Conservation (phyloP, 768 basidiomycete species). For the Mycena pura region DNA sequence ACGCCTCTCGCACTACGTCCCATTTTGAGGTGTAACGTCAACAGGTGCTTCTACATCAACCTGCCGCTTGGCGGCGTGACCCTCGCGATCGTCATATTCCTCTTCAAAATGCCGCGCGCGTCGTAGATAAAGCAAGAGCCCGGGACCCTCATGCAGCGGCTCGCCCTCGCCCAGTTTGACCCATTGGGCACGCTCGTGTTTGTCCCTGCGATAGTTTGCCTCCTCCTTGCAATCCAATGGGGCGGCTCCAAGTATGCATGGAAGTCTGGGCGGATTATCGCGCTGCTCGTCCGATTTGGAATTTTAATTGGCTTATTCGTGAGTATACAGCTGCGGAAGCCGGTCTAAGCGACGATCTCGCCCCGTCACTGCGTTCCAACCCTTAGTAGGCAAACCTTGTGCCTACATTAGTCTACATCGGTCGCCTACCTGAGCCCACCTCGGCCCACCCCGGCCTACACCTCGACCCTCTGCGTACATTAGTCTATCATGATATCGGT, state of each 20-base stretch:
- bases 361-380: no score
- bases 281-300: conserved; percentile 13
- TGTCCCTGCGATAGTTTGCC: conserved; percentile 22
- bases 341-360: conserved; percentile 19
- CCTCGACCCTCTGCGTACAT: no score
- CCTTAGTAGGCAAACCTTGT: no score
- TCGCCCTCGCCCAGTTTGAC: conserved; percentile 16
- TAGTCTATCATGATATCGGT: no score
- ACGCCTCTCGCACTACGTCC: neutral
- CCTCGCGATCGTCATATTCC: conserved; percentile 21
- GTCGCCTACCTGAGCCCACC: no score
- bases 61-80: conserved; percentile 24
- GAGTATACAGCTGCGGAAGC: conserved; percentile 19
- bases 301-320: conserved; percentile 26
- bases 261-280: conserved; percentile 32
- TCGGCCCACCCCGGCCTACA: no score
- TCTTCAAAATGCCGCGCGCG: conserved; percentile 24
- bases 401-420: no score
- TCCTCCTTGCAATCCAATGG: conserved; percentile 48
- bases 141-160: conserved; percentile 1
- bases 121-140: neutral
- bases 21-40: neutral
- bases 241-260: conserved; percentile 53
- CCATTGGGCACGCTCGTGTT: conserved; percentile 21
- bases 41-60: conserved; percentile 41